Base-by-base conservation (phyloP, 768 basidiomycete species). In the Leucocoprinus leucothites region DNA sequence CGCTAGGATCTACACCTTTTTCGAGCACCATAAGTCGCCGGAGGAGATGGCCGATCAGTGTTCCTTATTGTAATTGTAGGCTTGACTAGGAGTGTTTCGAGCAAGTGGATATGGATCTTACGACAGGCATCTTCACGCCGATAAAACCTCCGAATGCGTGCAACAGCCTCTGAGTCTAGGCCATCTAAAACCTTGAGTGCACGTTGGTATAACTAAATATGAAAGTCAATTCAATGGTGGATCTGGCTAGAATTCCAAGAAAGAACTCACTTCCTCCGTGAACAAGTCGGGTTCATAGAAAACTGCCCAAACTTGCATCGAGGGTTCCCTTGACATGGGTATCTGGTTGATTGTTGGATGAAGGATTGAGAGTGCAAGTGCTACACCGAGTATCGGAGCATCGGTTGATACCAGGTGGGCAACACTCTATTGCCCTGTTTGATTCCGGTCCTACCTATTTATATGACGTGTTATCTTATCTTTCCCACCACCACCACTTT, bases 71-170 rank as follows among this genome's bases (percentile, higher is more conserved):
- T 50, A 31, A 42, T 21, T 49, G 46, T 47, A 35, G 40, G 31
- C 31, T 31, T 31, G 31, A 31, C 18, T 44, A 56, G 45, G 51
- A 41, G 49, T 26, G 38, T 35, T 38, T 41, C 51, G 34, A 58
- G 48, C 25, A 25, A 48, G 26, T 19, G 42, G 48, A 44, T 45
- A 42, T 42, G 19, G 34, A 60, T 48, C 82, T 67, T 67, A 92
- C 91, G 77, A 71, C 86, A 89, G 19, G 87, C 81, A 65, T 94
- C 91, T 62, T 84, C 82, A 45, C 85, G 81, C 58, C 79, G 82
- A 67, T 82, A 84, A 63, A 87, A 94, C 54, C 77, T 78, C 58
- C 76, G 74, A 64, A 93, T 81, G 46, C 81, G 80, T 40, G 75
- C 62, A 55, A 71, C 74, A 42, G 85, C 82, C 21, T 78, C 77